Evolutionary conservation across 495 filamentous ascomycete genomes (phyloP), one percentile per base, ranked within the genome.

Genomic region (Trichoderma asperelloides): DNA sequence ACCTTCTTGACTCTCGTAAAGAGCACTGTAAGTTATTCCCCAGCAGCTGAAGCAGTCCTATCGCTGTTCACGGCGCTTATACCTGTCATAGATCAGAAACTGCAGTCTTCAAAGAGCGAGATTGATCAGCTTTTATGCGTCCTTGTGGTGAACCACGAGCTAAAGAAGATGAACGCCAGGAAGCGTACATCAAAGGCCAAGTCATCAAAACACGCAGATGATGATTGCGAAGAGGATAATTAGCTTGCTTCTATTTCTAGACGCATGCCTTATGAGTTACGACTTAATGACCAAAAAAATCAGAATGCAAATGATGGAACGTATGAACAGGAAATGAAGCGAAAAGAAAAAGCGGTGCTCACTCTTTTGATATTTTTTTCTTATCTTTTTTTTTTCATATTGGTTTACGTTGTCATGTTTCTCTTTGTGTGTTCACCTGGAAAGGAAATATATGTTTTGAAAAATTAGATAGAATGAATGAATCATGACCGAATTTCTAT

Each of bases 181-280:
- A 40, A 39, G 25, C 57, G 57, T 11, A 28, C 37, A 0, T 27
- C 55, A 12, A 62, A 63, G 39, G n/a, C 51, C 18, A 60, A 67
- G 12, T 4, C 16, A 9, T 51, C 30, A 62, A 67, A 60, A 30
- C 33, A 43, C 12, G 45, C 45, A 33, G 23, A 63, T 6, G 66
- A 63, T 30, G 66, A 47, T 28, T 27, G 30, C 16, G 37, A 49
- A 11, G 55, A 62, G 16, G 39, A 67, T 11, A 57, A 63, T 23
- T 41, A 51, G 40, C 18, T 15, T 28, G 8, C 18, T 37, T 33
- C 45, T n/a, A 3, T 33, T 21, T 15, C 4, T 66, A 25, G 40
- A 68, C 0, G 68, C 65, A 11, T 70, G 63, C 63, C 74, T 74
- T 9, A 74, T 70, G n/a, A 71, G 71, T 68, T 73, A 70, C 25